Evolutionary conservation across 163 green algal species (phyloP).

Genomic region (Trebouxiophyceae sp.): DNA sequence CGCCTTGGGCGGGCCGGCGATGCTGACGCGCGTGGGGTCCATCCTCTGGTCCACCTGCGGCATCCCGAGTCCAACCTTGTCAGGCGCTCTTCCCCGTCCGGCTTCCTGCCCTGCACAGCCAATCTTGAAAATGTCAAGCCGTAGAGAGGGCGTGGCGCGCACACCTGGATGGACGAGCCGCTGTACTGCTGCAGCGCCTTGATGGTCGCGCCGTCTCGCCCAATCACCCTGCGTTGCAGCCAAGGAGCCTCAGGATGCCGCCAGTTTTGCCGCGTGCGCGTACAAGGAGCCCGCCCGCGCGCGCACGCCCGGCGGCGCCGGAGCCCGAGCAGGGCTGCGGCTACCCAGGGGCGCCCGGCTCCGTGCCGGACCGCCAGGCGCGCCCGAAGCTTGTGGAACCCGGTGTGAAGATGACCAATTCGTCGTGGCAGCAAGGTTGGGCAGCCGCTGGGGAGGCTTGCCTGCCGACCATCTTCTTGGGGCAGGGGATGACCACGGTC

Average conservation of each 20-base stretch:
- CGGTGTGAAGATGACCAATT: too few species aligned
- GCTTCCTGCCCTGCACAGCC: too few species aligned
- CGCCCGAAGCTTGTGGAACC: too few species aligned
- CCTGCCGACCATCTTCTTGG: conserved; percentile 68
- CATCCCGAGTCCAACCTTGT: too few species aligned
- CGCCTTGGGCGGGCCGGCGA: conserved; percentile 25
- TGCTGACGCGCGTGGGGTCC: conserved; percentile 45
- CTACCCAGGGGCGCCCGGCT: neutral
- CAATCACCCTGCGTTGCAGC: conserved; percentile 75
- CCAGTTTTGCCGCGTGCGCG: neutral
- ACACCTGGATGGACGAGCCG: conserved; percentile 78
- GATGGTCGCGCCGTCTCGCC: conserved; percentile 91
- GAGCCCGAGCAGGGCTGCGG: too few species aligned
- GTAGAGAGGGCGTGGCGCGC: too few species aligned
- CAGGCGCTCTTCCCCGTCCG: too few species aligned
- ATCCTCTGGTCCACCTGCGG: conserved; percentile 53
- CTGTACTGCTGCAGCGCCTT: conserved; percentile 77
- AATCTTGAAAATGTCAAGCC: too few species aligned
- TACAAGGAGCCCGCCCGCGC: neutral
- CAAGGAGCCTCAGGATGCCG: conserved; percentile 9
- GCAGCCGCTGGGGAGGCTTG: neutral
- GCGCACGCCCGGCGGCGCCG: too few species aligned
- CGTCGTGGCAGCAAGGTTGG: too few species aligned
- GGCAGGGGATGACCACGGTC: conserved; percentile 53
- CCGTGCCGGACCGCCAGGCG: neutral